Evolutionary conservation across 73 alveolate species (phyloP), one percentile per base, ranked within the genome.

Genomic region (Tetrahymena borealis): DNA sequence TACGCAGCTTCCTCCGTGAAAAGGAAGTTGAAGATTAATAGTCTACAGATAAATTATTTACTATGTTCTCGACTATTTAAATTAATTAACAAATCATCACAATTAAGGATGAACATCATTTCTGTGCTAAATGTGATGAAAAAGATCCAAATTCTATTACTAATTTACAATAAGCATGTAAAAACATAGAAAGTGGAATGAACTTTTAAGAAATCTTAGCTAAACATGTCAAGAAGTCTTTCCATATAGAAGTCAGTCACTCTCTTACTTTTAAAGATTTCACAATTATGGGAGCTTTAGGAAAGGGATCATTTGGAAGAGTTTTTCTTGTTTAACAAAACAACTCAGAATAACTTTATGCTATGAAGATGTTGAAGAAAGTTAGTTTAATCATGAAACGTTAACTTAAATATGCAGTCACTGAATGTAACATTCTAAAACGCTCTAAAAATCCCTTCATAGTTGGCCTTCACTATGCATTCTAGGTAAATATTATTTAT

Each of bases 301-400:
- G 99, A 18, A 91, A 98, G 91, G 99, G 99, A 28, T 91, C 99
- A 0, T 98, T 98, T 93, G 99, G 99, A 32, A 97, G 97, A 91
- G 99, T 98, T 15, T 97, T 93, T 93, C 94, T 98, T 32, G 99
- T 97, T 1, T 78, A 96, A 92, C 91, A 95, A 94, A 94, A 91
- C 78, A 97, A 95, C 33, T 91, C 90, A 32, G 95, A 93, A 18
- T 91, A 97, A 85, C 78, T 90, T 31, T 98, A 90, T 92, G 99
- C 99, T 7, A 98, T 98, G 99, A 98, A 98, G 92, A 96, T 98
- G 28, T 94, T 98, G 79, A 96, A 96, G 90, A 98, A 98, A 93
- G 78, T 40, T 39, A 95, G 94, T 32, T 36, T 95, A 33, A 78
- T 78, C 42, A 91, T 60, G 42, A 91, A 90, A 32, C 38, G 91